Evolutionary conservation across 768 basidiomycete genomes (phyloP), one percentile per base, ranked within the genome.

Genomic region (Suillus subaureus): DNA sequence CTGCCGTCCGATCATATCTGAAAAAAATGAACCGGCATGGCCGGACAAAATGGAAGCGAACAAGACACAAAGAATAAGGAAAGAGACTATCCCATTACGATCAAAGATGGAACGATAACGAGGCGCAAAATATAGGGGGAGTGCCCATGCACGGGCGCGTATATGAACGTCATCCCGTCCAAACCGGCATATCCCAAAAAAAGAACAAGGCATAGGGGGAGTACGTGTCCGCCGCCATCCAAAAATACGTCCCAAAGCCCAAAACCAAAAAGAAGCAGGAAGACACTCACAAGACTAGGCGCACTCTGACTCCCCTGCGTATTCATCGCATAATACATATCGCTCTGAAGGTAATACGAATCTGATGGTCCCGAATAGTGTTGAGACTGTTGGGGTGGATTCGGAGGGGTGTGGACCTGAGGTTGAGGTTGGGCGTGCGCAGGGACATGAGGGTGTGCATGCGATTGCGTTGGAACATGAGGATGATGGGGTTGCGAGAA

Each of bases 211-310:
- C 16, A 43, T 43, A 43, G 42, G 42, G 18, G 43, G 6, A 6
- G 18, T 43, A 43, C 16, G 7, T 4, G 43, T 45, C 21, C 21
- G 21, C 43, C 9, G 3, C 43, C 42, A 45, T 45, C 21, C 47
- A 49, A 43, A 45, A 43, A 21, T 9, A 43, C 18, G 18, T 2
- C 60, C 2, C 21, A 63, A 57, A 40, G 40, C 0, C 2, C 13
- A 6, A 28, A 28, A 11, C 7, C 13, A 8, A 18, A 8, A 18
- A 52, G 4, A 18, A 28, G 26, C 4, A 52, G 23, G 61, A 37
- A 31, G 56, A 43, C 16, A 75, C 74, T 67, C 35, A 75, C 74
- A 2, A 75, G 66, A 0, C 74, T 72, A n/a, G 75, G 67, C n/a
- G 69, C 16, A 18, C 69, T 71, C 47, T 47, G 70, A 52, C 55